A percentile compares a stretch with the other conserved stretches of the same genome.
Conservation (phyloP, 257 asterid species). For the Fraxinus anomala region DNA sequence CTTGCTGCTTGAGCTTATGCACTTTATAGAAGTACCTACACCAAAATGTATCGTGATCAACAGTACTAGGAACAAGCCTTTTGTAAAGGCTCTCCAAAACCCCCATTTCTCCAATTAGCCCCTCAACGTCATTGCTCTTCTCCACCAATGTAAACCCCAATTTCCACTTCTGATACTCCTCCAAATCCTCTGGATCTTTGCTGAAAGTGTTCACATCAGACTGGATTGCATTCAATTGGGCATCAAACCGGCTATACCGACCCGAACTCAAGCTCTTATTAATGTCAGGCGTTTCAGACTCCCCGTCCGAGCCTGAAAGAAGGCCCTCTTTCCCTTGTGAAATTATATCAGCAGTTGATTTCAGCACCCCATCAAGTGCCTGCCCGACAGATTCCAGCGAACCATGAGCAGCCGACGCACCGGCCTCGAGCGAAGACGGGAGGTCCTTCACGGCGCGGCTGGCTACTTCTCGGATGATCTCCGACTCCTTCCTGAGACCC, state of each 20-base stretch:
- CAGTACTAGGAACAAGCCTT: conserved; percentile 54
- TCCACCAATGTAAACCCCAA: conserved; percentile 49
- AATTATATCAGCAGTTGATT: conserved; percentile 78
- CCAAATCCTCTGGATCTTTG: conserved; percentile 80
- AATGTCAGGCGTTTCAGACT: conserved; percentile 57
- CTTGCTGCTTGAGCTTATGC: conserved; percentile 77
- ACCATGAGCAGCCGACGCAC: conserved; percentile 69
- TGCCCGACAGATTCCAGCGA: conserved; percentile 42
- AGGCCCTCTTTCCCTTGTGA: conserved; percentile 55
- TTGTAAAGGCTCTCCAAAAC: conserved; percentile 47
- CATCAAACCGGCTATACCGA: conserved; percentile 67
- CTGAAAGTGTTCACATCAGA: conserved; percentile 56
- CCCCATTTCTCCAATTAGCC: conserved; percentile 61
- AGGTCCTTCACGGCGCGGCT: conserved; percentile 90
- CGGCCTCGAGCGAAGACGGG: conserved; percentile 89
- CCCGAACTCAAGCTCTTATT: conserved; percentile 42
- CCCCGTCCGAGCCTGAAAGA: conserved; percentile 50
- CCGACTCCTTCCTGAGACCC: conserved; percentile 76
- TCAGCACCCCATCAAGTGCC: conserved; percentile 54
- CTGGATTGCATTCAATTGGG: conserved; percentile 63
- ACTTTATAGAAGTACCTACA: conserved; percentile 72
- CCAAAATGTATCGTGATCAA: conserved; percentile 78
- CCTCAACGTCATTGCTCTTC: conserved; percentile 45
- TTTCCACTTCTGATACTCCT: conserved; percentile 70
- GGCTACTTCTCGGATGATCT: conserved; percentile 71